phyloP scores from a whole-genome alignment of 2,329 filamentous ascomycete species.

The Ophiostoma triangulosporum region DNA sequence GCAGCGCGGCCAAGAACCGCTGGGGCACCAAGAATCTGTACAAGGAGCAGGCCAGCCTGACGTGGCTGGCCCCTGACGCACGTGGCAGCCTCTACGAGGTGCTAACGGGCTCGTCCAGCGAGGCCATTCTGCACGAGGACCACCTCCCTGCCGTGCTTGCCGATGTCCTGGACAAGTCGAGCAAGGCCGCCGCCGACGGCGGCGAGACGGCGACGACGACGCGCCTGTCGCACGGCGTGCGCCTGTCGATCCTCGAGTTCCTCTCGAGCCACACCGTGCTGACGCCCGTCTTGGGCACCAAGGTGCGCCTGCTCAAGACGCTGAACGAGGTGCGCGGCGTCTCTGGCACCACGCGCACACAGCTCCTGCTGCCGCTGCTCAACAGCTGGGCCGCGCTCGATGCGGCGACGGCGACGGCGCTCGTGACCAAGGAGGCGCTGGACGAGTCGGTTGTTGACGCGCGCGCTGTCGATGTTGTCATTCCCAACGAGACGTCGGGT shows the following conservation, averaged over 20 bases:
- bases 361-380: slow-evolving; percentile 63
- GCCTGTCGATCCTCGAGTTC: slow-evolving; percentile 55
- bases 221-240: slow-evolving; percentile 44
- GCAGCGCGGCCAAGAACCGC: slow-evolving; percentile 6
- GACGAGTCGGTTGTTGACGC: slow-evolving; percentile 22
- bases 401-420: slow-evolving; percentile 33
- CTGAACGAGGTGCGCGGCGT: slow-evolving; percentile 62
- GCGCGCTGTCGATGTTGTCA: slow-evolving; percentile 35
- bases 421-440: slow-evolving; percentile 29
- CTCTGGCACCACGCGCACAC: slow-evolving; percentile 53
- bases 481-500: slow-evolving; percentile 38
- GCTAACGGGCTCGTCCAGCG: slow-evolving; percentile 50
- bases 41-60: slow-evolving; percentile 37
- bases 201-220: not conserved
- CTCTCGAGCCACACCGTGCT: slow-evolving; percentile 58
- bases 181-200: slow-evolving; percentile 13
- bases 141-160: slow-evolving; percentile 55
- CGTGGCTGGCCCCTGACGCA: slow-evolving; percentile 46
- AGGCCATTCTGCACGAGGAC: slow-evolving; percentile 66
- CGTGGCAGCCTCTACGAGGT: slow-evolving; percentile 47
- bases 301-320: slow-evolving; percentile 56
- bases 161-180: slow-evolving; percentile 40
- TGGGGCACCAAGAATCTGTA: slow-evolving; percentile 59
- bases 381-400: slow-evolving; percentile 51
- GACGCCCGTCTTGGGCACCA: slow-evolving; percentile 56